phyloP scores from a whole-genome alignment of 225 moss, liverwort and hornwort genomes.

The Antitrichia curtipendula region DNA sequence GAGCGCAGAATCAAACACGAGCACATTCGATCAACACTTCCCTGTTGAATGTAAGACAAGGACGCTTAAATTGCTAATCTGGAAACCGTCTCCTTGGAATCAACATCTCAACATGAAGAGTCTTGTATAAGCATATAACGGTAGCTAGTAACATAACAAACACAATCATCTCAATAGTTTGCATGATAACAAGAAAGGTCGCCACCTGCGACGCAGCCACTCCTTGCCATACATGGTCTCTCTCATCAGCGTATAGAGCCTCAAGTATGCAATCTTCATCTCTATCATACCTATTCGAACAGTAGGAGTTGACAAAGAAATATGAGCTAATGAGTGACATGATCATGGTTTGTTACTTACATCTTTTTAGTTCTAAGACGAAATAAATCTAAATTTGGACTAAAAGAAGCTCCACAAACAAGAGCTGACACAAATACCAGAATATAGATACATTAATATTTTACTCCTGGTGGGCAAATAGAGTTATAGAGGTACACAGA shows the following conservation, averaged over 20 bases:
- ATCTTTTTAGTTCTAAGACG: neutral
- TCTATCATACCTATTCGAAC: slow-evolving; percentile 38
- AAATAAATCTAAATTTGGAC: neutral
- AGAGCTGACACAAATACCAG: neutral
- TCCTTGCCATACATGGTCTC: slow-evolving; percentile 50
- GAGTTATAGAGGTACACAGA: neutral
- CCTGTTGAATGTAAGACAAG: neutral
- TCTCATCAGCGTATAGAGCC: slow-evolving; percentile 58
- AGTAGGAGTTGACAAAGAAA: neutral
- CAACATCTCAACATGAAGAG: neutral
- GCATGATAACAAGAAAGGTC: neutral
- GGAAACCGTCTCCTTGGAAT: neutral
- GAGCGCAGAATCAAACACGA: neutral
- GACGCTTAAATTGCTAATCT: neutral
- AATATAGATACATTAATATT: neutral
- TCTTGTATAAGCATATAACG: neutral
- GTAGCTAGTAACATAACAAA: neutral
- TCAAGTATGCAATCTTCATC: slow-evolving; percentile 80
- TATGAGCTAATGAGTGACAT: neutral
- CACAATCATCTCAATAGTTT: neutral
- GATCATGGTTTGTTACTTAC: neutral
- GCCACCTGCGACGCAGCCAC: slow-evolving; percentile 48
- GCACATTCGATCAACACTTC: neutral
- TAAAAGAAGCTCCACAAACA: neutral
- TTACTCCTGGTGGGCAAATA: neutral